Percentiles rank a stretch among this genome's conserved stretches.
phyloP scores from a whole-genome alignment of 768 basidiomycete species.

The Sporobolomyces pararoseus region DNA sequence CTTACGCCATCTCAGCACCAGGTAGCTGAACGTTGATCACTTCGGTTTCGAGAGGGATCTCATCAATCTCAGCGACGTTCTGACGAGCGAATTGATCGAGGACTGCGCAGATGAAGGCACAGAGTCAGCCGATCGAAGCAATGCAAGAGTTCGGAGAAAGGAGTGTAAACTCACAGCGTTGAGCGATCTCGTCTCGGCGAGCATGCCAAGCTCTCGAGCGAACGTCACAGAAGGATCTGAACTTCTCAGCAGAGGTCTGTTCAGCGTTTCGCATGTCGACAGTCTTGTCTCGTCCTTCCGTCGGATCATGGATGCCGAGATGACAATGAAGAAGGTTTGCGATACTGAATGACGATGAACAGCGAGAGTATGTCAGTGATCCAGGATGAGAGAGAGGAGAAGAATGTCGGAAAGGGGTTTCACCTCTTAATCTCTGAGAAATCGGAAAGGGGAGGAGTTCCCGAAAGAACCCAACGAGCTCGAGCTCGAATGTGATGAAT shows the following conservation, averaged over 20 bases:
- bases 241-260: constrained; percentile 83
- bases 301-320: constrained; percentile 83
- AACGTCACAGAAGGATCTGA: constrained; percentile 94
- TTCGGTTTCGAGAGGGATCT: constrained; percentile 73
- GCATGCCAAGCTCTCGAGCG: constrained; percentile 89
- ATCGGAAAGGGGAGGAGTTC: constrained; percentile 87
- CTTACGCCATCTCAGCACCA: constrained; percentile 65
- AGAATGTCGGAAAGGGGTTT: neutral
- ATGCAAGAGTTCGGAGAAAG: neutral
- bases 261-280: constrained; percentile 77
- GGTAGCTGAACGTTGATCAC: constrained; percentile 67
- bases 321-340: constrained; percentile 68
- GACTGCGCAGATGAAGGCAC: constrained; percentile 34
- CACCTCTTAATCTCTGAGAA: constrained; percentile 80
- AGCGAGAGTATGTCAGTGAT: no score
- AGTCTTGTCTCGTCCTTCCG: constrained; percentile 68
- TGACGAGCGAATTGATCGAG: constrained; percentile 52
- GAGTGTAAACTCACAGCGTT: constrained; percentile 53
- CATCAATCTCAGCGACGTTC: constrained; percentile 95
- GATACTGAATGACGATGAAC: no score
- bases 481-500: constrained; percentile 72
- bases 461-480: constrained; percentile 91
- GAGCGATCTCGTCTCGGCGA: constrained; percentile 75
- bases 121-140: neutral
- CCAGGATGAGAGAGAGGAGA: neutral